Evolutionary conservation across 441 rosid genomes (phyloP), one percentile per base, ranked within the genome.

Genomic region (Adansonia rubrostipa): DNA sequence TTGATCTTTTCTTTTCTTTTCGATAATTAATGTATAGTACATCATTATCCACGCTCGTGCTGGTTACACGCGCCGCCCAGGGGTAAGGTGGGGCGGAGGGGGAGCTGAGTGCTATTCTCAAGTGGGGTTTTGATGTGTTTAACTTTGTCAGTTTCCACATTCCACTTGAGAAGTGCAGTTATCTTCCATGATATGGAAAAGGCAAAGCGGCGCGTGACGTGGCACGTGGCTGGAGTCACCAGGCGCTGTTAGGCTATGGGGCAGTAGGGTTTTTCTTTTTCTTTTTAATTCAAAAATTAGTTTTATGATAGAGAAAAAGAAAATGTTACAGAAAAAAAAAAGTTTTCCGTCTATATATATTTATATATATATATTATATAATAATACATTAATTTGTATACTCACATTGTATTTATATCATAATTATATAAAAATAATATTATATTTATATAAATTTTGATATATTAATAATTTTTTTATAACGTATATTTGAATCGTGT

Each of bases 101-200:
- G 51, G 40, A 45, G 71, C 71, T 62, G 22, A n/a, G 22, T 60
- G 69, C 60, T 60, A 15, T 13, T 74, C 20, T 57, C 77, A 73
- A 73, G 67, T 73, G 66, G 50, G 66, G 28, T 58, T 42, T n/a
- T 7, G 2, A 8, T 7, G 20, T 22, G 36, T 14, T 9, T 40
- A 71, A 73, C 33, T 36, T 10, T 7, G 19, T 63, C 57, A 56
- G 56, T 51, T 14, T 51, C 56, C 56, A 14, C 56, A 4, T 40
- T 69, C 36, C 56, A 47, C 57, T 69, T 69, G 73, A 47, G 17
- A 69, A 69, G 51, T 47, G 73, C 73, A 47, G 73, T 69, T 20
- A 20, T 24, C 62, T 71, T 61, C 51, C 51, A 17, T 17, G 53
- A 17, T 44, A 9, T 22, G 6, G 51, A 4, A 1, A 40, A 19